phyloP scores from a whole-genome alignment of 106 monocot genomes.

The Vanilla planifolia region DNA sequence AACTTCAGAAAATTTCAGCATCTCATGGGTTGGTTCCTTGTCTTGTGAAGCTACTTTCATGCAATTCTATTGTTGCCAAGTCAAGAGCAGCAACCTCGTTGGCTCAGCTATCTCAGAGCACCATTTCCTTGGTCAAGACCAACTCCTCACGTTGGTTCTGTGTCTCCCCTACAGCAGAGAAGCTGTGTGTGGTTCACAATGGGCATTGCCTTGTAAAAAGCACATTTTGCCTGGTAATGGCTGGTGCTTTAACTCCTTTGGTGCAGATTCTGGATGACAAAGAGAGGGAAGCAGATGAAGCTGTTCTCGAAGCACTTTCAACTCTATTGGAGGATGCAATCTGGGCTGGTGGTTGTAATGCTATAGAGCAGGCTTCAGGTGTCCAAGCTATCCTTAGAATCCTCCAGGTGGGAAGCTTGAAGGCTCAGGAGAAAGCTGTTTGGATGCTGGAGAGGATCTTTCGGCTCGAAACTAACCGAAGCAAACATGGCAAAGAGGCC shows the following conservation, averaged over 20 bases:
- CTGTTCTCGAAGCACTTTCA: slow-evolving; percentile 50
- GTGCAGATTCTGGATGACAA: slow-evolving; percentile 41
- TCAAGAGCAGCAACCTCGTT: slow-evolving; percentile 67
- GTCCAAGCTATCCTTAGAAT: slow-evolving; percentile 49
- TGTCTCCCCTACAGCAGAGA: slow-evolving; percentile 12
- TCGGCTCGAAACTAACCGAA: slow-evolving; percentile 29
- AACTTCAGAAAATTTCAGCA: slow-evolving; percentile 55
- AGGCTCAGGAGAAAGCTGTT: slow-evolving; percentile 58
- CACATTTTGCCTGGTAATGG: slow-evolving; percentile 72
- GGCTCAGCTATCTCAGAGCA: slow-evolving; percentile 71
- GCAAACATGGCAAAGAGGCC: slow-evolving; percentile 33
- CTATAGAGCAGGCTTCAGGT: slow-evolving; percentile 52
- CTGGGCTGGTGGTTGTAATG: slow-evolving; percentile 50
- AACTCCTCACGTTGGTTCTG: slow-evolving; percentile 49
- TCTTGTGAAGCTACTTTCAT: slow-evolving; percentile 60
- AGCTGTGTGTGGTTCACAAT: slow-evolving; percentile 55
- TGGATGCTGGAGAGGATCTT: slow-evolving; percentile 86
- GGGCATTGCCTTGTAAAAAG: slow-evolving; percentile 38
- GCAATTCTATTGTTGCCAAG: slow-evolving; percentile 32
- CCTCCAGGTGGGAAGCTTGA: slow-evolving; percentile 46
- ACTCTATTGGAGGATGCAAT: slow-evolving; percentile 71
- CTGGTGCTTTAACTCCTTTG: slow-evolving; percentile 40
- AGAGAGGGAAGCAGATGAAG: slow-evolving; percentile 66
- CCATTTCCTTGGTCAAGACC: slow-evolving; percentile 35
- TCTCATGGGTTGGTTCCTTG: slow-evolving; percentile 45